These are phyloP conservation scores for Pneumocystis sp. DNA, from an alignment of 1,139 yeast genomes.

Conservation along the genomic window DNA sequence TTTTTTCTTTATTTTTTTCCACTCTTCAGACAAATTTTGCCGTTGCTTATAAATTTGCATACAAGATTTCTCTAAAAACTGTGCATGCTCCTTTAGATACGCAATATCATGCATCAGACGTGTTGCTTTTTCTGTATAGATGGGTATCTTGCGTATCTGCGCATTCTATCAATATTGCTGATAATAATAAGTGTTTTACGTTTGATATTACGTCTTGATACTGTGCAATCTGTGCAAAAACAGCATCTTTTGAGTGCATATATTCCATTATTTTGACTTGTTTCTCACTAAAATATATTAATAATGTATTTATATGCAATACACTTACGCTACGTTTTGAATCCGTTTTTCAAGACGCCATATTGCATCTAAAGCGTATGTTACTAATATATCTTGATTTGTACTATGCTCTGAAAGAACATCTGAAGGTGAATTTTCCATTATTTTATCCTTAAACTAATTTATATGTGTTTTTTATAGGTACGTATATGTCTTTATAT, in stretches of 20 bases:
- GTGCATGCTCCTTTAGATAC: background rate
- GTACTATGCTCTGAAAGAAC: background rate
- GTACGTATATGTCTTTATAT: too few species aligned
- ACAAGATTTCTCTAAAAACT: background rate
- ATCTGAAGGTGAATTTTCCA: background rate
- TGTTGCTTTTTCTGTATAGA: background rate
- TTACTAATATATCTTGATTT: background rate
- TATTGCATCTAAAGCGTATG: background rate
- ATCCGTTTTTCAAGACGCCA: background rate
- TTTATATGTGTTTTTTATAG: too few species aligned
- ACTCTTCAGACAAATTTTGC: background rate
- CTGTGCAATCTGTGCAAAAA: background rate
- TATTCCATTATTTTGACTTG: background rate
- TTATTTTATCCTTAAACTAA: background rate
- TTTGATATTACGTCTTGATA: background rate
- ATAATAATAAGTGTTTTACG: background rate
- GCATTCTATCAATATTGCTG: background rate
- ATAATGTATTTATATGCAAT: background rate
- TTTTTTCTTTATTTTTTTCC: background rate
- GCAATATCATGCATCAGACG: background rate
- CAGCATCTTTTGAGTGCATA: background rate
- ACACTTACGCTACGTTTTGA: background rate
- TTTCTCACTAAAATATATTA: background rate
- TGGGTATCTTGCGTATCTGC: background rate
- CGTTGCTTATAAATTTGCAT: background rate